Evolutionary conservation across 2,329 filamentous ascomycete genomes (phyloP).

Genomic region (Cadophora gregata): DNA sequence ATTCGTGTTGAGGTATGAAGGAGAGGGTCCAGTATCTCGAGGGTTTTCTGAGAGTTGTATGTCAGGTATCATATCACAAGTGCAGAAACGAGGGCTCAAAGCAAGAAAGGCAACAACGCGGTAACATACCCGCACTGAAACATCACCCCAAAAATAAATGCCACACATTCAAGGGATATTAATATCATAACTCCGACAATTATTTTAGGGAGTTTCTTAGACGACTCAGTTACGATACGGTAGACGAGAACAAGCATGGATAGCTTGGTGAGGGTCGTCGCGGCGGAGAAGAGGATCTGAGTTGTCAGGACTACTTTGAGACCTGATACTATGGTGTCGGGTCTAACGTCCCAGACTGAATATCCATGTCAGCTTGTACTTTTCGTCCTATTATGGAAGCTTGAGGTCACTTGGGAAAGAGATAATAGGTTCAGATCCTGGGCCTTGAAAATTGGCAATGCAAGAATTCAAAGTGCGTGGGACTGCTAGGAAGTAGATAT

Average conservation of each 20-base stretch:
- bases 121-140: constrained; percentile 49
- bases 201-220: constrained; percentile 42
- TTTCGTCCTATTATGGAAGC: too few relatives aligned
- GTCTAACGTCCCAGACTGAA: constrained; percentile 48
- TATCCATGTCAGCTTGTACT: neutral
- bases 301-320: constrained; percentile 47
- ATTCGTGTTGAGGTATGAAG: constrained; percentile 42
- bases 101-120: neutral
- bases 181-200: constrained; percentile 43
- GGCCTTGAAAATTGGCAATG: too few relatives aligned
- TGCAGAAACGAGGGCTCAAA: neutral
- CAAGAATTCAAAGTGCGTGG: neutral
- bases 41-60: constrained; percentile 42
- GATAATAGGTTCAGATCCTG: too few relatives aligned
- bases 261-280: constrained; percentile 47
- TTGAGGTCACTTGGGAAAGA: too few relatives aligned
- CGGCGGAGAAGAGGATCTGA: constrained; percentile 47
- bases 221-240: constrained; percentile 46
- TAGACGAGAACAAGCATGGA: constrained; percentile 44
- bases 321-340: constrained; percentile 40
- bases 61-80: neutral
- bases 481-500: neutral
- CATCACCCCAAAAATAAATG: constrained; percentile 46
- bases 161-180: constrained; percentile 41
- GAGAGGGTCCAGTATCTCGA: constrained; percentile 48